Evolutionary conservation across 2,329 filamentous ascomycete species (phyloP).

Genomic region (Sporothrix euskadiensis): DNA sequence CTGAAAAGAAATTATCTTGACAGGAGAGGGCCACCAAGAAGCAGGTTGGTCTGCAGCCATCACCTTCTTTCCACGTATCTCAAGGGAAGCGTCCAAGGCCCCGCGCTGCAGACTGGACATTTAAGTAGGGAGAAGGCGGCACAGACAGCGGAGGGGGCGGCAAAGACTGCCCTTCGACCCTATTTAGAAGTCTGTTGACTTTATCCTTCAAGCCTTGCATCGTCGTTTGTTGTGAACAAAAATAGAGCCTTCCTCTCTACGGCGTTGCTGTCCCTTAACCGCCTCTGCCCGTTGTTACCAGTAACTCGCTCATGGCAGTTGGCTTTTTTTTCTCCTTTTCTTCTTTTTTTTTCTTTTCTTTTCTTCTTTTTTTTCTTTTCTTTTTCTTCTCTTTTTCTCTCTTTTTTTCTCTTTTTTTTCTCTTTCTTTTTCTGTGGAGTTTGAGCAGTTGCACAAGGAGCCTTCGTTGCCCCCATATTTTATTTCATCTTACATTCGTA

Average conservation of each 20-base stretch:
- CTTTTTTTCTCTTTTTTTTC: no score
- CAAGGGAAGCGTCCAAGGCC: neutral
- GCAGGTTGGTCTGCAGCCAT: neutral
- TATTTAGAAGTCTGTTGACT: neutral
- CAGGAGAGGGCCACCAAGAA: neutral
- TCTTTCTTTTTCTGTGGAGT: no score
- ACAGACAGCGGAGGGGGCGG: neutral
- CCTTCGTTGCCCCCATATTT: neutral
- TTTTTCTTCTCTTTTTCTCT: no score
- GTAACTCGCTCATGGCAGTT: neutral
- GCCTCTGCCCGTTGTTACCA: neutral
- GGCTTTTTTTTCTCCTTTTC: no score
- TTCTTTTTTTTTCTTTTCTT: no score
- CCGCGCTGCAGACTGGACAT: constrained; percentile 9
- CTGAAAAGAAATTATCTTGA: neutral
- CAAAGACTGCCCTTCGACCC: neutral
- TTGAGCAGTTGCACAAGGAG: neutral
- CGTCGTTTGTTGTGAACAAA: neutral
- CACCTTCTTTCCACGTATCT: neutral
- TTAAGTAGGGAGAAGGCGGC: neutral
- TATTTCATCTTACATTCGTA: neutral
- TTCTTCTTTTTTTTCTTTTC: no score
- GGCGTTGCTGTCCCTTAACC: neutral
- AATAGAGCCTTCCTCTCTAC: neutral
- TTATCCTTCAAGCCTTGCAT: neutral